Conservation (phyloP, 2,329 filamentous ascomycete species). For the Penicillium hordei region DNA sequence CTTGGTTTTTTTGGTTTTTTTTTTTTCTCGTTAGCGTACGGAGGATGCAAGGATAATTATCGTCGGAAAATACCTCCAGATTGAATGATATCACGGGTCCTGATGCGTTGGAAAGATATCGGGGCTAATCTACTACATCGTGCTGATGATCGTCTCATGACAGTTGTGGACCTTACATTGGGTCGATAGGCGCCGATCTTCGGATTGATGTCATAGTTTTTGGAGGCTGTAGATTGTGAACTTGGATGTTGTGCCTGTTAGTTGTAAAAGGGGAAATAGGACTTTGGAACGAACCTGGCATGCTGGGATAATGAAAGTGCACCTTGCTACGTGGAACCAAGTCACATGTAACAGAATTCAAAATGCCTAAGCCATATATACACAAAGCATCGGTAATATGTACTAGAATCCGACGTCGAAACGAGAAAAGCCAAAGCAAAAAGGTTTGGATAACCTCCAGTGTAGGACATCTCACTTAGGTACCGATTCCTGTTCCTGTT, state of each 20-base stretch:
- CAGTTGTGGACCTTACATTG: not conserved
- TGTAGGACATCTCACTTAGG: not conserved
- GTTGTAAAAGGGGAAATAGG: not conserved
- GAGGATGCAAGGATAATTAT: not conserved
- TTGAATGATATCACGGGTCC: slow-evolving; percentile 2
- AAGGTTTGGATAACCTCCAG: slow-evolving; percentile 1
- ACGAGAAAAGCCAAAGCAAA: not conserved
- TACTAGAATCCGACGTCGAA: not conserved
- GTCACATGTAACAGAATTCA: slow-evolving; percentile 2
- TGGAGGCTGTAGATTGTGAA: not conserved
- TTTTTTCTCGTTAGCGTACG: not conserved
- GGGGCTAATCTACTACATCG: not conserved
- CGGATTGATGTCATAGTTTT: not conserved
- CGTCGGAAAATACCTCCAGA: not conserved
- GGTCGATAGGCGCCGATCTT: not conserved
- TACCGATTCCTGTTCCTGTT: not conserved
- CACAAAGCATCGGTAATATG: slow-evolving; percentile 4
- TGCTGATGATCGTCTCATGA: not conserved
- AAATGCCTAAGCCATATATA: slow-evolving; percentile 5
- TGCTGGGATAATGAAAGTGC: not conserved
- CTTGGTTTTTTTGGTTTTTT: not conserved
- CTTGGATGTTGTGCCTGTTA: not conserved
- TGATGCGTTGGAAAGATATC: not conserved
- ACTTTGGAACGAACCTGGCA: not conserved
- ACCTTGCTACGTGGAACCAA: not conserved